Evolutionary conservation across 257 asterid species (phyloP).

Genomic region (Leptodermis oblonga): DNA sequence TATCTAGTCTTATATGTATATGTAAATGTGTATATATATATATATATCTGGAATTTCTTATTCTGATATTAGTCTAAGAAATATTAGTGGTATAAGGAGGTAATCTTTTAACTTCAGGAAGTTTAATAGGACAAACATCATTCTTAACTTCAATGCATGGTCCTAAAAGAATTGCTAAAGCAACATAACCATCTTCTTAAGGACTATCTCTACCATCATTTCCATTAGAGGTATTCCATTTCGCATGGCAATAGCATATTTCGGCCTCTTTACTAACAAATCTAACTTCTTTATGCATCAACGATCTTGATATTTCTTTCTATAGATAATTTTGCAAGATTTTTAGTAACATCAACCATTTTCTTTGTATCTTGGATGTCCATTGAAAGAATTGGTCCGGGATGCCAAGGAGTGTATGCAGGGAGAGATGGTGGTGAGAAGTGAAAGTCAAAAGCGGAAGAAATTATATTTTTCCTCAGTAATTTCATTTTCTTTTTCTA

Average conservation of each 20-base stretch:
- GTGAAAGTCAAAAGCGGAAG: too few species aligned
- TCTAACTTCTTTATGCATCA: conserved; percentile 47
- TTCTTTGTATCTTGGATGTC: conserved; percentile 53
- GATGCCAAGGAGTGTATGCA: too few species aligned
- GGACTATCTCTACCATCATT: conserved; percentile 64
- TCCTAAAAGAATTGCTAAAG: conserved; percentile 82
- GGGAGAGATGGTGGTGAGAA: too few species aligned
- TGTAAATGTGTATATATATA: too few species aligned
- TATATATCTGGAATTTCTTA: too few species aligned
- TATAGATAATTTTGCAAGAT: conserved; percentile 45
- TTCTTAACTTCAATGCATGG: conserved; percentile 83
- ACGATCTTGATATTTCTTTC: conserved; percentile 46
- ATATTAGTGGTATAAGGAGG: conserved; percentile 83
- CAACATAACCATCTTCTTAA: conserved; percentile 81
- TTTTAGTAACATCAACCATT: conserved; percentile 48
- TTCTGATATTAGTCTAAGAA: too few species aligned
- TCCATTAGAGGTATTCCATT: conserved; percentile 58
- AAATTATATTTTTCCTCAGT: too few species aligned
- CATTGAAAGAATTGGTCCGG: too few species aligned
- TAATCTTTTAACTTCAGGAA: conserved; percentile 59
- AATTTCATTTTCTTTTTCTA: too few species aligned
- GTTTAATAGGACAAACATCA: conserved; percentile 79
- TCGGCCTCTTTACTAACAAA: conserved; percentile 81
- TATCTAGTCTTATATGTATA: too few species aligned
- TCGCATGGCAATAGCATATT: conserved; percentile 78